phyloP scores from a whole-genome alignment of 2,329 filamentous ascomycete species.

The Calycina herbarum region DNA sequence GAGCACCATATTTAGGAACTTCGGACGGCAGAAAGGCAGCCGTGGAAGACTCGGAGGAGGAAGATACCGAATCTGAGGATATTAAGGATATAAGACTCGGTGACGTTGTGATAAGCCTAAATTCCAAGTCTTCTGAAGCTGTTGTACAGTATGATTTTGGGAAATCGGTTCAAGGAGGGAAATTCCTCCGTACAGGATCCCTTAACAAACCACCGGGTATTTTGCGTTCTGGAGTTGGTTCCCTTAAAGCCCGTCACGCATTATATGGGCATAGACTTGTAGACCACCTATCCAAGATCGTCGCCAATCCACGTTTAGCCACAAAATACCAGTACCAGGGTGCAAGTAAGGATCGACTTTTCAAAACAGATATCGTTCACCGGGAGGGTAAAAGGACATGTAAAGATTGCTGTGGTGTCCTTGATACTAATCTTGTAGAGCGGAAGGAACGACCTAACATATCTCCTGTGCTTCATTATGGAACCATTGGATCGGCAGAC shows the following conservation, averaged over 20 bases:
- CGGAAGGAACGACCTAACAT: constrained; percentile 4
- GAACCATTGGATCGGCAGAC: constrained; percentile 20
- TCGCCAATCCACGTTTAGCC: constrained; percentile 1
- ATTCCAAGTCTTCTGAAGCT: constrained; percentile 15
- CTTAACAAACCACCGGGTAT: constrained; percentile 26
- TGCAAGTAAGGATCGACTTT: constrained; percentile 4
- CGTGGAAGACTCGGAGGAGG: not conserved
- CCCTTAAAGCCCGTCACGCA: constrained; percentile 22
- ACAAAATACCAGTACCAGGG: constrained; percentile 2
- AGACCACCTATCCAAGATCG: not conserved
- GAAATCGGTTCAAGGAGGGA: constrained; percentile 20
- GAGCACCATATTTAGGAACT: constrained; percentile 9
- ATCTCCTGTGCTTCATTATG: constrained; percentile 16
- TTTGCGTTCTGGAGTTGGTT: constrained; percentile 28
- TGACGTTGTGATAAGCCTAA: constrained; percentile 28
- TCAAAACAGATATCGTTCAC: not conserved
- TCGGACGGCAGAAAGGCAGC: not conserved
- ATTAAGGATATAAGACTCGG: constrained; percentile 34
- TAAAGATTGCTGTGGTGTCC: not conserved
- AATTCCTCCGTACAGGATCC: constrained; percentile 26
- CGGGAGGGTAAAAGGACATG: not conserved
- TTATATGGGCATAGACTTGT: not conserved
- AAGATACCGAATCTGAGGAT: constrained; percentile 3
- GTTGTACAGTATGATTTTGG: constrained; percentile 24
- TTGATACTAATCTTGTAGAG: constrained; percentile 4